Conservation (phyloP, 129 eudicot species). For the Centaurea solstitialis region DNA sequence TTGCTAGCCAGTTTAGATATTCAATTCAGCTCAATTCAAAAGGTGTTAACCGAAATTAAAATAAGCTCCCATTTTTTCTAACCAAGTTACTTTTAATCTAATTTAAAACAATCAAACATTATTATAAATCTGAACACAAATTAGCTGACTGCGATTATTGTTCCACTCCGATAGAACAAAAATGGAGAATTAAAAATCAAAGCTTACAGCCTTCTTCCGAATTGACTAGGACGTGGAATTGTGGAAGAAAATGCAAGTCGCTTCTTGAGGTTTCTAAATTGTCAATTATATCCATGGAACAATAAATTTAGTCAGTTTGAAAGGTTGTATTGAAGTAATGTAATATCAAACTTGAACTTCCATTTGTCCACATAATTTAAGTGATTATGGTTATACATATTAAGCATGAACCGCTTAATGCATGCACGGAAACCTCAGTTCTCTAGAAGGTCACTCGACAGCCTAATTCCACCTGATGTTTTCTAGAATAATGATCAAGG, state of each 20-base stretch:
- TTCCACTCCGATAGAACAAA: neutral
- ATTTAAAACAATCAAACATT: neutral
- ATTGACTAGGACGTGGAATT: neutral
- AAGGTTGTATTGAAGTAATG: neutral
- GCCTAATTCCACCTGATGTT: neutral
- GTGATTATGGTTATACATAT: neutral
- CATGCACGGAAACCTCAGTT: neutral
- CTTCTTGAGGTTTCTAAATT: too few species aligned
- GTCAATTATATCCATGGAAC: constrained; percentile 4
- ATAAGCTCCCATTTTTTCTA: neutral
- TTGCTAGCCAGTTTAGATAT: neutral
- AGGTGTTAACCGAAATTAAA: neutral
- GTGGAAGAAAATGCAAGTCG: neutral
- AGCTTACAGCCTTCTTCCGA: constrained; percentile 11
- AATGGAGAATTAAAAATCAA: too few species aligned
- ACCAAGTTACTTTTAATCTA: neutral
- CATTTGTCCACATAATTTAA: neutral
- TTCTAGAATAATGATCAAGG: neutral
- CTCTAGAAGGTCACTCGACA: constrained; percentile 9
- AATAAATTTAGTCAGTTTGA: constrained; percentile 2
- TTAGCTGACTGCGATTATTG: constrained; percentile 1
- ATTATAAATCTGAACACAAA: neutral
- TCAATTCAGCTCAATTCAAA: neutral
- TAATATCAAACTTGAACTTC: neutral
- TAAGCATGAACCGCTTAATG: neutral